Evolutionary conservation across 2,329 filamentous ascomycete genomes (phyloP).

Genomic region (Fusarium foetens): DNA sequence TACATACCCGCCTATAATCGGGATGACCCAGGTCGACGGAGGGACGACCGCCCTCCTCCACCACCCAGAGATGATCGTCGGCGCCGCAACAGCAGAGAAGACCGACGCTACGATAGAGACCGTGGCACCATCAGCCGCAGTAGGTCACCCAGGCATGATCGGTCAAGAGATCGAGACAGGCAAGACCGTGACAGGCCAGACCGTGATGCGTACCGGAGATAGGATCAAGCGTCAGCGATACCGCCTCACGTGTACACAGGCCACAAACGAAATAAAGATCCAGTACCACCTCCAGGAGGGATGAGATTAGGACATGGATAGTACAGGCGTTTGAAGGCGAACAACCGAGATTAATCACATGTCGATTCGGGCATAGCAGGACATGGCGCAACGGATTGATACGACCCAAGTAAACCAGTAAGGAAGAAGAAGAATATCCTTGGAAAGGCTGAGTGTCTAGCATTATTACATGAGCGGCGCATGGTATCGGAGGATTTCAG

Average conservation of each 20-base stretch:
- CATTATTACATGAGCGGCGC: slow-evolving; percentile 23
- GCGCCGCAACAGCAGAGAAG: slow-evolving; percentile 49
- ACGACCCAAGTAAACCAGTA: not conserved
- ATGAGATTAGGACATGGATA: not conserved
- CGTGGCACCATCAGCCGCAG: slow-evolving; percentile 54
- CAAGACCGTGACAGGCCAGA: slow-evolving; percentile 62
- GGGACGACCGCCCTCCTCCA: slow-evolving; percentile 46
- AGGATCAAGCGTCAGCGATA: slow-evolving; percentile 36
- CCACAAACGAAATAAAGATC: not conserved
- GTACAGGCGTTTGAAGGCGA: slow-evolving; percentile 33
- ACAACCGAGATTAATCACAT: slow-evolving; percentile 16
- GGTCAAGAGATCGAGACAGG: slow-evolving; percentile 55
- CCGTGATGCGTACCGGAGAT: slow-evolving; percentile 62
- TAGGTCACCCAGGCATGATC: slow-evolving; percentile 52
- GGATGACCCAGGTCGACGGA: slow-evolving; percentile 49
- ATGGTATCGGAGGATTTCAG: slow-evolving; percentile 1
- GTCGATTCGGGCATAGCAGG: slow-evolving; percentile 16
- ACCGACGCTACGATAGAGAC: slow-evolving; percentile 55
- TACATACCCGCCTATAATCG: slow-evolving; percentile 61
- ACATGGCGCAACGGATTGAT: slow-evolving; percentile 35
- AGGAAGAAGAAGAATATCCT: slow-evolving; percentile 12
- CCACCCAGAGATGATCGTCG: slow-evolving; percentile 45
- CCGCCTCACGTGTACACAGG: not conserved
- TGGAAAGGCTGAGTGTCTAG: slow-evolving; percentile 15
- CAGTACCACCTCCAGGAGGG: not conserved